Evolutionary conservation across 169 alveolate species (phyloP).

Genomic region (Plasmodium reichenowi): DNA sequence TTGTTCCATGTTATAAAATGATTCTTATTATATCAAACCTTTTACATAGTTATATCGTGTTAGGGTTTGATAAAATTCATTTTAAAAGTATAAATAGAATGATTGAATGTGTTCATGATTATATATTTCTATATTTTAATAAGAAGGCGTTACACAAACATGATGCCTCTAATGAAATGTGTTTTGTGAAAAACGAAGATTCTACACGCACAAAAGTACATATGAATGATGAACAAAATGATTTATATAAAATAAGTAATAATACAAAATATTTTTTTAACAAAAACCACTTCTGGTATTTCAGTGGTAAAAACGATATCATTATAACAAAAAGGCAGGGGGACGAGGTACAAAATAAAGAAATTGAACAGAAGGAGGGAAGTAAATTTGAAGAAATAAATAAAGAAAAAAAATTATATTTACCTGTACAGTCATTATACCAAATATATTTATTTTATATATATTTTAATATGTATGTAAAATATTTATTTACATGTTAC

Average conservation of each 20-base stretch:
- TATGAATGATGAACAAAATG: not conserved
- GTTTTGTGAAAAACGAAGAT: too few relatives aligned
- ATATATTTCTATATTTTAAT: slow-evolving; percentile 37
- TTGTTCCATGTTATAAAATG: slow-evolving; percentile 30
- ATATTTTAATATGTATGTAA: slow-evolving; percentile 29
- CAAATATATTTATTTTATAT: slow-evolving; percentile 55
- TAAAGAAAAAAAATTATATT: slow-evolving; percentile 8
- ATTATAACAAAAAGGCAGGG: not conserved
- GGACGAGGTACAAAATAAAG: too few relatives aligned
- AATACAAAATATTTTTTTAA: not conserved
- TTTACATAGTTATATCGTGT: slow-evolving; percentile 14
- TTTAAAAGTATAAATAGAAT: slow-evolving; percentile 45
- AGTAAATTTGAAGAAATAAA: not conserved
- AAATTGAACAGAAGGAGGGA: not conserved
- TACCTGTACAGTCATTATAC: slow-evolving; percentile 50
- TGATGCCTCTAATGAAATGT: not conserved
- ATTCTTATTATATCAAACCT: slow-evolving; percentile 41
- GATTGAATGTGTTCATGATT: slow-evolving; percentile 44
- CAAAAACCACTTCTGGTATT: slow-evolving; percentile 59
- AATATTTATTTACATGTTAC: slow-evolving; percentile 6
- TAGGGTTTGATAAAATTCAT: slow-evolving; percentile 65
- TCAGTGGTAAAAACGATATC: slow-evolving; percentile 38
- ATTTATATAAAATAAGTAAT: not conserved
- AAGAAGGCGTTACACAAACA: not conserved
- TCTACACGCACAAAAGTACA: not conserved